Evolutionary conservation across 176 grass and related monocot species (phyloP).

Genomic region (Carex kokanica): DNA sequence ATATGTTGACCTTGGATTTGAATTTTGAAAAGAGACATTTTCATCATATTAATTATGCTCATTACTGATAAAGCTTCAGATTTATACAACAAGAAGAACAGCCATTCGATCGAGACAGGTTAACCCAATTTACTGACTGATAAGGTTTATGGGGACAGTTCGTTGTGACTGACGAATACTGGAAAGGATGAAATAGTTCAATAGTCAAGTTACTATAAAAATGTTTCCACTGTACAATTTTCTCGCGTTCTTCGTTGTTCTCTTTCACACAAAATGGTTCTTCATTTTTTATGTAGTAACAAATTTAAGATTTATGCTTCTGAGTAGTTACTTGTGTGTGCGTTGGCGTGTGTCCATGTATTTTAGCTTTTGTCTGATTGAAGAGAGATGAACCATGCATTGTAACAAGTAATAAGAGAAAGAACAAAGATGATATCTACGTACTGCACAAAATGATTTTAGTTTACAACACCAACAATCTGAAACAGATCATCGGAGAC

Average conservation of each 20-base stretch:
- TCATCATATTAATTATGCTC: not conserved
- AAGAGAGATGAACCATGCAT: not conserved
- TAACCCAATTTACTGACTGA: not conserved
- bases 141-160: not conserved
- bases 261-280: not conserved
- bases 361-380: not conserved
- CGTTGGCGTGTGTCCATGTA: not conserved
- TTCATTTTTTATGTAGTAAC: not conserved
- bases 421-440: constrained; percentile 20
- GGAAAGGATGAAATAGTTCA: not conserved
- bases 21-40: not conserved
- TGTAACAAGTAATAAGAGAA: not conserved
- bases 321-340: not conserved
- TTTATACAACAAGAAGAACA: not conserved
- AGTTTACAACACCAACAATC: constrained; percentile 34
- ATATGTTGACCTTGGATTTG: not conserved
- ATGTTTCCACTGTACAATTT: not conserved
- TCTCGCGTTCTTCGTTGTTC: not conserved
- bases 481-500: constrained; percentile 21
- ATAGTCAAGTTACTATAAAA: not conserved
- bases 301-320: not conserved
- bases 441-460: constrained; percentile 20
- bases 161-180: not conserved
- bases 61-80: not conserved
- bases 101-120: not conserved